phyloP scores from a whole-genome alignment of 331 rosid species.

The Rosa hybrid region DNA sequence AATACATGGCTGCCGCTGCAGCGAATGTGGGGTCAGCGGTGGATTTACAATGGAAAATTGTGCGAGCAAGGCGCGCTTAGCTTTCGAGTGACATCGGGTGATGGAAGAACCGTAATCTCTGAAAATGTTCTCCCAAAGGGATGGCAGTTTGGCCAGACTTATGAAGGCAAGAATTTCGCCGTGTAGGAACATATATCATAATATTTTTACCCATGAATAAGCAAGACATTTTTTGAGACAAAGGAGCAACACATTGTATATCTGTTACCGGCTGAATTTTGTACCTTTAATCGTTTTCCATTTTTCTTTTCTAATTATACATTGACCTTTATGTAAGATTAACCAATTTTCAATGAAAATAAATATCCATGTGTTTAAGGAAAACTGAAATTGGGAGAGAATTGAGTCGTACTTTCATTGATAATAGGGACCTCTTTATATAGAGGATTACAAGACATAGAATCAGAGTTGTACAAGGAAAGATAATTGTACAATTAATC shows the following conservation, averaged over 20 bases:
- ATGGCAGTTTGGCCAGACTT: constrained; percentile 79
- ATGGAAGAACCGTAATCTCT: constrained; percentile 45
- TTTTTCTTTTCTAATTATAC: neutral
- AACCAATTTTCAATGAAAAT: neutral
- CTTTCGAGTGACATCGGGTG: constrained; percentile 39
- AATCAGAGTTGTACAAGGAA: too few species aligned
- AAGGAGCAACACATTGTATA: neutral
- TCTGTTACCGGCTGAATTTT: neutral
- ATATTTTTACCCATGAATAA: neutral
- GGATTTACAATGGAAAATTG: constrained; percentile 34
- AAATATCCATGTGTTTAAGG: neutral
- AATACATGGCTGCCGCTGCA: constrained; percentile 49
- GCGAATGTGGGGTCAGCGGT: constrained; percentile 77
- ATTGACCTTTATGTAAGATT: neutral
- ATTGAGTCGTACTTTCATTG: too few species aligned
- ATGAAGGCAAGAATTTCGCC: constrained; percentile 56
- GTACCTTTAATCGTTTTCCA: neutral
- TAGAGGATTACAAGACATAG: too few species aligned
- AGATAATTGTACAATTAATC: too few species aligned
- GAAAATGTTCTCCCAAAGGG: constrained; percentile 42
- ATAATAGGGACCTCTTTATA: too few species aligned
- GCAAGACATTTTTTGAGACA: too few species aligned
- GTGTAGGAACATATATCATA: constrained; percentile 7
- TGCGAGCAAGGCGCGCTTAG: constrained; percentile 28
- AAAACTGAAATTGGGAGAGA: too few species aligned